These are phyloP conservation scores for Bipolaris gigantea DNA, from an alignment of 2,329 filamentous ascomycete species.

Conservation along the genomic window DNA sequence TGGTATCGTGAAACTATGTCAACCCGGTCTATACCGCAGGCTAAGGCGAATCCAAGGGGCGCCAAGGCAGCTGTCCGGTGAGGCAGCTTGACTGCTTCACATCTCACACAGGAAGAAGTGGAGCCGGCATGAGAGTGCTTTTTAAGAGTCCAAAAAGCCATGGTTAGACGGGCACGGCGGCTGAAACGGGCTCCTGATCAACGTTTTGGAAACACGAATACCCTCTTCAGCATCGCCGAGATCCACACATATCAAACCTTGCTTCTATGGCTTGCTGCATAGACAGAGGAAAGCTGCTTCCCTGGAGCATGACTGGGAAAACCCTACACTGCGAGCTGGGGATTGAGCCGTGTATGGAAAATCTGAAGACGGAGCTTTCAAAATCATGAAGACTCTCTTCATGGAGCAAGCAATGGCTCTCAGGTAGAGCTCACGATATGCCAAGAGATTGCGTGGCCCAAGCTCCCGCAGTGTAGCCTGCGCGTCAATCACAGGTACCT, in stretches of 20 bases:
- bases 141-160: neutral
- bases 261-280: neutral
- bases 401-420: neutral
- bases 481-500: conserved; percentile 4
- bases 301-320: neutral
- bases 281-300: neutral
- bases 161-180: neutral
- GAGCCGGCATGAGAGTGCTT: neutral
- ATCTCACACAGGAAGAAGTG: neutral
- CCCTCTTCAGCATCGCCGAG: neutral
- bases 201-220: neutral
- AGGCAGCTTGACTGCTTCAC: neutral
- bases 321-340: neutral
- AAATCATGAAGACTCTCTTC: neutral
- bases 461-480: conserved; percentile 2
- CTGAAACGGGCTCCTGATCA: neutral
- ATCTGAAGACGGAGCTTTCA: neutral
- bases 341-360: neutral
- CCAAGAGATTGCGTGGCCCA: conserved; percentile 6
- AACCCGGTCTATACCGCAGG: neutral
- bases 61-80: neutral
- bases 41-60: neutral
- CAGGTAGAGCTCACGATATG: neutral
- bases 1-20: neutral
- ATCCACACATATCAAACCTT: neutral